Evolutionary conservation across 1,139 yeast genomes (phyloP).

Genomic region (Pichia sp.): DNA sequence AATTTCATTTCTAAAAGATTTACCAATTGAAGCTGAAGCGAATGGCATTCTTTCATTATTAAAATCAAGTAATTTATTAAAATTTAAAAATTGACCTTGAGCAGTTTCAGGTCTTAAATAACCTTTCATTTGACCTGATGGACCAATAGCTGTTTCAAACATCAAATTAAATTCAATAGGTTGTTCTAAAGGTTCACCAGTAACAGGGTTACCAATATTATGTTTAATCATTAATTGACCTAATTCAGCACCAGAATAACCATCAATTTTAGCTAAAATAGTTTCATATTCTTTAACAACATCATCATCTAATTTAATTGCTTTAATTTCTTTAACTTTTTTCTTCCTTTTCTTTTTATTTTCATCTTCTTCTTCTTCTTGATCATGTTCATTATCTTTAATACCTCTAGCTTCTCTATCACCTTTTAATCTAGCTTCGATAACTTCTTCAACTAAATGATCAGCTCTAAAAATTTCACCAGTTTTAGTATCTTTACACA

Average conservation of each 20-base stretch:
- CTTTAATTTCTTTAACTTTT: conserved; percentile 94
- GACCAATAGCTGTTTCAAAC: conserved; percentile 99
- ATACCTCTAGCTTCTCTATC: conserved; percentile 92
- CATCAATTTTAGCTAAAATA: conserved; percentile 89
- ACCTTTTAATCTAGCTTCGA: conserved; percentile 92
- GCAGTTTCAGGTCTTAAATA: conserved; percentile 98
- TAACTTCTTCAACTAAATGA: conserved; percentile 94
- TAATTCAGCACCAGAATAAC: conserved; percentile 85
- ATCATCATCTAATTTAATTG: conserved; percentile 74
- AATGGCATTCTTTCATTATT: conserved; percentile 97
- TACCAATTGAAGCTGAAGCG: conserved; percentile 98
- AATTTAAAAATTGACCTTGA: conserved; percentile 97
- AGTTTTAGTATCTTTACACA: conserved; percentile 91
- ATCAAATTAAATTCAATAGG: conserved; percentile 95
- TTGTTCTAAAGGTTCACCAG: conserved; percentile 76
- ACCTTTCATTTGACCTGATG: conserved; percentile 94
- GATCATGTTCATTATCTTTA: conserved; percentile 49
- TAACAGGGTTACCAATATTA: conserved; percentile 84
- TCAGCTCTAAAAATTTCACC: conserved; percentile 99
- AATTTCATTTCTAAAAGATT: conserved; percentile 97
- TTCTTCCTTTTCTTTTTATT: conserved; percentile 67
- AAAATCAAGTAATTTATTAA: conserved; percentile 84
- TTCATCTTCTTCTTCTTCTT: conserved; percentile 53
- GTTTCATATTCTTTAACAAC: conserved; percentile 74
- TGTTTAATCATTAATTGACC: conserved; percentile 80